Evolutionary conservation across 1,139 yeast genomes (phyloP), one percentile per base, ranked within the genome.

Genomic region (Geotrichum aggregatum): DNA sequence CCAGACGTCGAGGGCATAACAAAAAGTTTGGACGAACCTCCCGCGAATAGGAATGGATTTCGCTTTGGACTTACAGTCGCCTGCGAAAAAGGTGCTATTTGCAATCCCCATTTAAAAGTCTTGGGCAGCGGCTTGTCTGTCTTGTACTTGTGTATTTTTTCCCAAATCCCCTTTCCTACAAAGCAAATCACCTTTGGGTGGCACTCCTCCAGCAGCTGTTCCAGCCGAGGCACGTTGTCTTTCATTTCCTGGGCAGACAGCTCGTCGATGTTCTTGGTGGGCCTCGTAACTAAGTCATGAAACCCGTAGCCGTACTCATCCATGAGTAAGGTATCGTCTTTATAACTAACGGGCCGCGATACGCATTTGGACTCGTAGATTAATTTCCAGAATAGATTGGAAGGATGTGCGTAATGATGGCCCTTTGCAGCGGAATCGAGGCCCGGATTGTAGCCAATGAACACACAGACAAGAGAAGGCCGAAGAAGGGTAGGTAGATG

Each of bases 131-230:
- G 43, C 22, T 54, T 56, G 22, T 70, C 69, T 1, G 61, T 49
- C 49, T 72, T 64, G 59, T 66, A 68, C 52, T 68, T 71, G 52
- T 77, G 73, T 1, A 84, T 67, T 1, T 76, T 68, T 54, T 83
- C 88, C 88, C 89, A 85, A n/a, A 85, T 83, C 0, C 91, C 91
- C 59, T 84, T 84, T 0, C 95, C 95, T 2, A 85, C 77, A 31
- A 85, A 67, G 33, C 84, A 83, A 0, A 84, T 69, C 43, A 72
- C 70, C 35, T 66, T 60, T 0, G 84, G 80, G 1, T 63, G 53
- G 38, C 72, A 59, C 1, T 47, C 47, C 1, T 63, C 63, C 47
- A 86, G 70, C 54, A 79, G 82, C 0, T 60, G 59, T 16, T 83
- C 66, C 28, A 86, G 67, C 39, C 78, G 61, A 0, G 83, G 82